Base-by-base conservation (phyloP, 768 basidiomycete genomes). In the Macrolepiota albuminosa region DNA sequence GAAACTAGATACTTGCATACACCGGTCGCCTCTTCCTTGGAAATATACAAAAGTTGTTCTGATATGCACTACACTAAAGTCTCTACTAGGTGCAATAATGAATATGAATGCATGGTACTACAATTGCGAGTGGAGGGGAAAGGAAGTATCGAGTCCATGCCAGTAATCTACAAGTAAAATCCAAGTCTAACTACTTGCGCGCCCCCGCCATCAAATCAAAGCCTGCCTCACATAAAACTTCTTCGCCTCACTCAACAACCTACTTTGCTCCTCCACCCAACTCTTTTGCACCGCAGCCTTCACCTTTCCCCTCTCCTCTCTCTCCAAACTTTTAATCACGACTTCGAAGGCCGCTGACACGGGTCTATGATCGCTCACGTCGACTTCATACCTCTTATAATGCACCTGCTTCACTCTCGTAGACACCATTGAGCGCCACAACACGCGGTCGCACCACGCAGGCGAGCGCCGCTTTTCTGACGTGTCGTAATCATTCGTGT, bases 371-470 rank as follows among this genome's bases (percentile, higher is more conserved):
- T 98, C 95, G 9, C 91, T 92, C 5, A 95, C 85, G 64, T 93
- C 91, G 54, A 80, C 83, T 72, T 97, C 95, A 71, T 92, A 95
- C 21, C 96, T 80, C 46, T 72, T 72, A 72, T 99, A 97, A 66
- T 85, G 84, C 64, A 91, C 61, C 68, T 84, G 81, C 56, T 76
- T 69, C 33, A 96, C 86, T 8, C 91, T 78, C 13, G 71, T 73
- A 14, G 78, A 76, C 16, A 80, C 82, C 16, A 77, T 77, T 45
- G 83, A 76, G 4, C 86, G 84, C 85, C 88, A 96, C 45, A 98
- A 75, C 24, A 99, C 84, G 6, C 96, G 87, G 70, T 99, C 96
- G 70, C 96, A 99, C 95, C 95, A 99, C 2, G 96, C 95, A 4
- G 96, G 96, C 8, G 86, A 79, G 0, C 96, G 88, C 13, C 82